Evolutionary conservation across 1,284 basidiomycete genomes (phyloP), one percentile per base, ranked within the genome.

Genomic region (Trichosporon sp.): DNA sequence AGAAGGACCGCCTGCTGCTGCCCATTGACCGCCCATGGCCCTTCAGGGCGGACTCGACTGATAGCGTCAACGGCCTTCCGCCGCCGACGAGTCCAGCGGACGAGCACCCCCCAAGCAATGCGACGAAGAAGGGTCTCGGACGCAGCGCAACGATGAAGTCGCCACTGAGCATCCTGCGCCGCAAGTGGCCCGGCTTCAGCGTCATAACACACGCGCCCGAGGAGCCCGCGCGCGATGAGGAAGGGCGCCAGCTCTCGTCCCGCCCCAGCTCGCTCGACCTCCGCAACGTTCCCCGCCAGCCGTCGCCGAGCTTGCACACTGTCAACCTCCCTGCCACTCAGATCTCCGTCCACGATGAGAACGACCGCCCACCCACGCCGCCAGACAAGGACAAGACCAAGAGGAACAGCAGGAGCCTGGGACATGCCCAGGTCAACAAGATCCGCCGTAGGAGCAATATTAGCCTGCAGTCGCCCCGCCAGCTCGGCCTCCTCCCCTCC

Each of bases 141-240:
- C 59, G 59, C 2, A 63, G 59, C 59, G 31, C 59, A 31, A 63
- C 59, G 59, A 35, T 63, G 31, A 63, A 35, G 59, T 63, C 59
- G 32, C 59, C 59, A 16, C 59, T 63, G 59, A 63, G 59, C 59
- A 63, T 63, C 16, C 32, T 63, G 35, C 59, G 59, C 31, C 59
- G 59, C 32, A 19, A 21, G 31, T 63, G 59, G 59, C 59, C 59
- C 14, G 59, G 59, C 32, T 63, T 63, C 59, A 16, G 21, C 16
- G 26, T 64, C 32, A 63, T 63, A 14, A 46, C 43, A 14, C 43
- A 46, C 7, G 59, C 14, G 31, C 19, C 35, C 31, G 32, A 16
- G 32, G 59, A 63, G 8, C 40, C 46, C 14, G 40, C 19, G 65
- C 11, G 21, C 21, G 65, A 66, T 14, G 59, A 32, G 6, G 4